Evolutionary conservation across 2,329 filamentous ascomycete genomes (phyloP), one percentile per base, ranked within the genome.

Genomic region (Cryphonectria naterciae): DNA sequence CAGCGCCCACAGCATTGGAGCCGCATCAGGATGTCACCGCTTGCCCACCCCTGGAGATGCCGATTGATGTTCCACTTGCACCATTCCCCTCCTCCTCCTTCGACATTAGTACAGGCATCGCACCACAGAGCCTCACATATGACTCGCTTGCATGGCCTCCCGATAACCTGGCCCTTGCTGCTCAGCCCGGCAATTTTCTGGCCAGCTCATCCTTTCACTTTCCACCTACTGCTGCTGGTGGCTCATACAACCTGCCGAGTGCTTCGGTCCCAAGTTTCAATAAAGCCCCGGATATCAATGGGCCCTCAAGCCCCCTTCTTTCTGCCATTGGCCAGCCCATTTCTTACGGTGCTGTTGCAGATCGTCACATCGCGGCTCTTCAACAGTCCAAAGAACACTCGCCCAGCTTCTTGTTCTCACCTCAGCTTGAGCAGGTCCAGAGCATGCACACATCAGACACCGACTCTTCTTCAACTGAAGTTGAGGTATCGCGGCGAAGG

Each of bases 71-170:
- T 46, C n/a, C n/a, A 19, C 13, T 17, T 49, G 22, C 2, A n/a
- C n/a, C 46, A 22, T 49, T n/a, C 46, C 46, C 6, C n/a, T 22
- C 61, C 3, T 39, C n/a, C 4, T 17, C 11, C 22, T 46, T 43
- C 39, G 39, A 25, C 19, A 25, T 15, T 22, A 37, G 4, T 22
- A 4, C 22, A 25, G 17, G 35, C 6, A 19, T 43, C n/a, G n/a
- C 35, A 17, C 37, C 60, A 15, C 60, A 63, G 60, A 41, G 61
- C 61, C 61, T 64, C 39, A 64, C 25, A 19, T 8, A 28, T 43
- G 61, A 64, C n/a, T 1, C 35, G 2, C 11, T 22, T 15, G 6
- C n/a, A 19, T 32, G n/a, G 61, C 6, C 4, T 28, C 4, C 39
- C 25, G n/a, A 19, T 13, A 5, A 11, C 4, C 35, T 28, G 2